Base-by-base conservation (phyloP, 352 stramenopile genomes). In the Phytophthora pisi region DNA sequence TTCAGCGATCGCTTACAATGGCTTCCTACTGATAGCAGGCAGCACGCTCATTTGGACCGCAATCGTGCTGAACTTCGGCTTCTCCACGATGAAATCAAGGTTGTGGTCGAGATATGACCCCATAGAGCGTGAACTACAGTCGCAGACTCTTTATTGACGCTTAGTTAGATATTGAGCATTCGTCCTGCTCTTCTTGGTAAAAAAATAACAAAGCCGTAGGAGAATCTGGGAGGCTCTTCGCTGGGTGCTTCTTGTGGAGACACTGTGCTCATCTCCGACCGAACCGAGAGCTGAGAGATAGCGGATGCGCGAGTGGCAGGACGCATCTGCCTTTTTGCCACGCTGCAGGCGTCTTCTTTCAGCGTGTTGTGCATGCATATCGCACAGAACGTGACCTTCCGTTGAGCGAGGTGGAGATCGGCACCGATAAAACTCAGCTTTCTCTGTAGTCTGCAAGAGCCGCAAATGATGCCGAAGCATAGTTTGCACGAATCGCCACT, bases 391-490 rank as follows among this genome's bases (percentile, higher is more conserved):
- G 34, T 5, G 4, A 42, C 34, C 34, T 42, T 42, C 34, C 34
- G 34, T 16, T 42, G 34, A 16, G 34, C 34, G 9, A 42, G 13
- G 34, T 9, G 34, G 10, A n/a, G 13, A 9, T 42, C 34, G 34
- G 34, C 10, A 16, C 34, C 34, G 13, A 42, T 42, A 9, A 42
- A 42, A 9, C 34, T 42, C 34, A 42, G 10, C 34, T 42, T 42
- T 16, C 13, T 42, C 34, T 42, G 34, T 9, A 42, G 34, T 16
- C 10, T 42, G 51, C 60, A 67, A 18, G 42, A 40, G 18, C 15
- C 28, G 42, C 60, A 67, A 3, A 67, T 30, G 18, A 61, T 30
- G n/a, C 53, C 51, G 23, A 59, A 67, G 51, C 60, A 67, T 4
- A 67, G 28, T 6, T 47, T 60, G 13, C 60, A 67, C 5, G 51